Percentiles rank a stretch among this genome's conserved stretches.
These are phyloP conservation scores for Rhodosporidiobolus odoratus DNA, from an alignment of 768 basidiomycete species.

Conservation along the genomic window DNA sequence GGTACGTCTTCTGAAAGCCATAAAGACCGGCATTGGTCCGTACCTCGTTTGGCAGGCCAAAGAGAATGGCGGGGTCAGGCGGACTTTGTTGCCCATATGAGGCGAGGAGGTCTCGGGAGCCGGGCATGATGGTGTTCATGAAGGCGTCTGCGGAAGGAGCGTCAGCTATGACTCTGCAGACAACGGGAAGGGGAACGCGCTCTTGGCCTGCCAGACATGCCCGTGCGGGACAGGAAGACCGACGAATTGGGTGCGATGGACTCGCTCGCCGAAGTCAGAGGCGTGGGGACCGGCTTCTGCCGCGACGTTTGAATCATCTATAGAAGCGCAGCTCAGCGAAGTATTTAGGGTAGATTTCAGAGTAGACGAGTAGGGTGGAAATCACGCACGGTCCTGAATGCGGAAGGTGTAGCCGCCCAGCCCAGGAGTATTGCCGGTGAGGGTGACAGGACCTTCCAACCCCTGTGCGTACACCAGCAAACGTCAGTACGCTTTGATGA, in stretches of 20 bases:
- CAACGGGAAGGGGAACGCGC: background rate
- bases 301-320: conserved; percentile 18
- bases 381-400: conserved; percentile 62
- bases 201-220: conserved; percentile 39
- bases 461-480: conserved; percentile 54
- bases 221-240: conserved; percentile 26
- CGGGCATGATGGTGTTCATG: conserved; percentile 57
- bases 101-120: conserved; percentile 56
- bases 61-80: conserved; percentile 75
- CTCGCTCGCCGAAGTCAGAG: conserved; percentile 36
- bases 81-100: conserved; percentile 51
- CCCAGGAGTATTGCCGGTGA: conserved; percentile 68
- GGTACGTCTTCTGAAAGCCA: conserved; percentile 78
- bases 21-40: conserved; percentile 70
- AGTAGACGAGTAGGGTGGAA: too few species aligned
- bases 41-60: conserved; percentile 70
- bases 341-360: too few species aligned
- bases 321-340: background rate
- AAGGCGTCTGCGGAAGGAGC: conserved; percentile 55
- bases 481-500: background rate
- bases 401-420: conserved; percentile 77
- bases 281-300: conserved; percentile 22
- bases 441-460: conserved; percentile 61
- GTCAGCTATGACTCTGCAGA: background rate
- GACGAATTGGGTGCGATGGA: conserved; percentile 33